Evolutionary conservation across 257 asterid species (phyloP).

Genomic region (Coffea canephora): DNA sequence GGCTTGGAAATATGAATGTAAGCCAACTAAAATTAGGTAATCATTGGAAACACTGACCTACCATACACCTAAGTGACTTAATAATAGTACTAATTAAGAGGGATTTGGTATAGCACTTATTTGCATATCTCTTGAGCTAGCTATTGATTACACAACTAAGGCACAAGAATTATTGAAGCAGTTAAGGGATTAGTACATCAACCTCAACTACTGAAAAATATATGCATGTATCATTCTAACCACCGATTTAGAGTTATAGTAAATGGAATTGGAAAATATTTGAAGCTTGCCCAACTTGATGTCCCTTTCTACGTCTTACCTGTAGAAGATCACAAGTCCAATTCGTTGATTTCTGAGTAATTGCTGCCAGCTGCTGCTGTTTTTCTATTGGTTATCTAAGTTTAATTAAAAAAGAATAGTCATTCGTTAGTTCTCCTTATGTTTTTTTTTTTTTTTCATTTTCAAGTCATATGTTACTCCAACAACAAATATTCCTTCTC

Average conservation of each 20-base stretch:
- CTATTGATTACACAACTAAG: slow-evolving; percentile 20
- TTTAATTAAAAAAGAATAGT: too few species aligned
- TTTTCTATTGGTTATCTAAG: neutral
- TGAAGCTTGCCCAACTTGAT: neutral
- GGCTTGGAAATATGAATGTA: neutral
- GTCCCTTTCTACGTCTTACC: neutral
- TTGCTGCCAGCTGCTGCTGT: neutral
- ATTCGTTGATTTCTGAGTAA: neutral
- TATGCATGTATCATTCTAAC: neutral
- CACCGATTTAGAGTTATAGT: neutral
- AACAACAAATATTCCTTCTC: too few species aligned
- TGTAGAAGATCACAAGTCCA: neutral
- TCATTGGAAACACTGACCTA: slow-evolving; percentile 11
- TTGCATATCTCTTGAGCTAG: slow-evolving; percentile 7
- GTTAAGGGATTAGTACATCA: slow-evolving; percentile 24
- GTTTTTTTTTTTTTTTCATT: too few species aligned
- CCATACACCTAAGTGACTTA: slow-evolving; percentile 21
- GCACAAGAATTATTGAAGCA: slow-evolving; percentile 35
- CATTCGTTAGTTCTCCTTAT: too few species aligned
- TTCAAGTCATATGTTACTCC: too few species aligned
- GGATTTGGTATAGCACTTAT: slow-evolving; percentile 37
- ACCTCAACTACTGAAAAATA: neutral
- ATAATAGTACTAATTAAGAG: slow-evolving; percentile 13
- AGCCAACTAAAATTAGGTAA: neutral
- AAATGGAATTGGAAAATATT: neutral